phyloP scores from a whole-genome alignment of 2,329 filamentous ascomycete species.

The Lachnellula cervina region DNA sequence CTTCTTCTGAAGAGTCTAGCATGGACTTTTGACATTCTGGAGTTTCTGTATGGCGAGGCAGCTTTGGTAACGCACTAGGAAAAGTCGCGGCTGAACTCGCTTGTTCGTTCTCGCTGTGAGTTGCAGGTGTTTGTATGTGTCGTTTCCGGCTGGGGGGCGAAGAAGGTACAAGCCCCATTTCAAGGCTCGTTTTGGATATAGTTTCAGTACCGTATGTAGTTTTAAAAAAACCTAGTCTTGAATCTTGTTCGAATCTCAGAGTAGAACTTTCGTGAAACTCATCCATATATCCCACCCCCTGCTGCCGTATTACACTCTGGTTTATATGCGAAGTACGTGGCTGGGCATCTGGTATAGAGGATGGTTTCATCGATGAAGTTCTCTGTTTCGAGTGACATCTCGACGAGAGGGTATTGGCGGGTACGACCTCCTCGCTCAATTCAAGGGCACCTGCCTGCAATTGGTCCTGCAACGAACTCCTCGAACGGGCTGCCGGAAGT shows the following conservation, averaged over 20 bases:
- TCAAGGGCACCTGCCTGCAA: not conserved
- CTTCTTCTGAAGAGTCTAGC: constrained; percentile 1
- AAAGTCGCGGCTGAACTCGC: not conserved
- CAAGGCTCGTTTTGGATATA: constrained; percentile 4
- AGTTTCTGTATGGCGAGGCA: not conserved
- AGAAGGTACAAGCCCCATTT: constrained; percentile 8
- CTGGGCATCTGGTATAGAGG: not conserved
- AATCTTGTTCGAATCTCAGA: not conserved
- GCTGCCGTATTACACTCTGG: not conserved
- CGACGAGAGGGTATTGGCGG: not conserved
- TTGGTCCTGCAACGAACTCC: not conserved
- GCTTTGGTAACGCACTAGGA: not conserved
- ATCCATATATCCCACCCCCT: not conserved
- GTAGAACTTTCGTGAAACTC: not conserved
- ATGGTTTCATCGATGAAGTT: not conserved
- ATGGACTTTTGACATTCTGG: not conserved
- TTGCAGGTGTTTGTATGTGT: not conserved
- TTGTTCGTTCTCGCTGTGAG: not conserved
- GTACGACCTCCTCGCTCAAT: not conserved
- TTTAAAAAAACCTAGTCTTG: not conserved
- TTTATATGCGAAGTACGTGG: not conserved
- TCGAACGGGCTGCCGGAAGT: not conserved
- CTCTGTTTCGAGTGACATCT: not conserved
- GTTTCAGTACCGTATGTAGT: not conserved
- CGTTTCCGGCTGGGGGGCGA: not conserved